A percentile compares a stretch with the other conserved stretches of the same genome.
Conservation (phyloP, 176 grass and related monocot species). For the Areca catechu region DNA sequence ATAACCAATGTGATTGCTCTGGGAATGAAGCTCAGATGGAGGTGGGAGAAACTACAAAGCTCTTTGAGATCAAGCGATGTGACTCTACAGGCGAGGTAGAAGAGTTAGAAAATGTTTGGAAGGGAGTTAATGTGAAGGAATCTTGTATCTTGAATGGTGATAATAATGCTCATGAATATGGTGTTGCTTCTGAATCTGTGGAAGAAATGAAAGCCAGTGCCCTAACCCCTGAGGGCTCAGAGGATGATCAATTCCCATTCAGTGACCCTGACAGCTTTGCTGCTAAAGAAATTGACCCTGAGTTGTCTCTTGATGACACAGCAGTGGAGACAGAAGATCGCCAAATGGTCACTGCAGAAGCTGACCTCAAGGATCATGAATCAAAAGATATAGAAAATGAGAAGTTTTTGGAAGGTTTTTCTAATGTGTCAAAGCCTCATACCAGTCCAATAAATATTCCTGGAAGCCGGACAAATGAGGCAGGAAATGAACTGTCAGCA, state of each 20-base stretch:
- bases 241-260: slow-evolving; percentile 72
- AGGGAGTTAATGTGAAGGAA: slow-evolving; percentile 12
- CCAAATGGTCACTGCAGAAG: slow-evolving; percentile 21
- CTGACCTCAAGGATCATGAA: slow-evolving; percentile 31
- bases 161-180: slow-evolving; percentile 11
- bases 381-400: background rate
- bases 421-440: slow-evolving; percentile 25
- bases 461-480: slow-evolving; percentile 17
- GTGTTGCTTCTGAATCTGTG: slow-evolving; percentile 6
- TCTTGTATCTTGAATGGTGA: slow-evolving; percentile 14
- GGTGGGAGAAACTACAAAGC: background rate
- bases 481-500: slow-evolving; percentile 28
- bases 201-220: slow-evolving; percentile 26
- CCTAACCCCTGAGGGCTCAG: slow-evolving; percentile 36
- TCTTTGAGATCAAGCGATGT: slow-evolving; percentile 5
- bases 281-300: slow-evolving; percentile 31
- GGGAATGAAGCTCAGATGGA: slow-evolving; percentile 19
- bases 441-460: slow-evolving; percentile 55
- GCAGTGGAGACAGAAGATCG: slow-evolving; percentile 19
- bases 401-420: slow-evolving; percentile 25
- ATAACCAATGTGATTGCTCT: slow-evolving; percentile 23
- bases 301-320: slow-evolving; percentile 12
- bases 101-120: slow-evolving; percentile 10
- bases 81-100: slow-evolving; percentile 13
- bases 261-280: slow-evolving; percentile 52